Conservation (phyloP, 805 yeast species). For the Saturnispora zaruensis region DNA sequence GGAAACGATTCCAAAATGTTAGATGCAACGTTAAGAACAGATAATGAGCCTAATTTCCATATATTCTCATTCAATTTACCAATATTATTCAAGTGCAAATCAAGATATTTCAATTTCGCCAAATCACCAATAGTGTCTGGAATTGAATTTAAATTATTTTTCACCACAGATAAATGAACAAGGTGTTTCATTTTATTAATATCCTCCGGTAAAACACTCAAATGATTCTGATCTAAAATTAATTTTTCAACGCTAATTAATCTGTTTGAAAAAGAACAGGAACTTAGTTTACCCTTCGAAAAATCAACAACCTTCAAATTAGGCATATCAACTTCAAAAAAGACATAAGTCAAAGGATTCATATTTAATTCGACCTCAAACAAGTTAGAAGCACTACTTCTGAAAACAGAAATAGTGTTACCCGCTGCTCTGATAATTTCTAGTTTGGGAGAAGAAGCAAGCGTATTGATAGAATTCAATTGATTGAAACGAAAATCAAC, state of each 20-base stretch:
- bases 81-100: slow-evolving; percentile 78
- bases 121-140: slow-evolving; percentile 61
- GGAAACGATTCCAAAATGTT: slow-evolving; percentile 59
- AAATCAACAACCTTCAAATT: slow-evolving; percentile 65
- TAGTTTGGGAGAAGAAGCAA: slow-evolving; percentile 49
- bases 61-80: slow-evolving; percentile 58
- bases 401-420: slow-evolving; percentile 64
- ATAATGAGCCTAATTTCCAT: slow-evolving; percentile 52
- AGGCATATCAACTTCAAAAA: slow-evolving; percentile 43
- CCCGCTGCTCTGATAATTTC: slow-evolving; percentile 70
- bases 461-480: slow-evolving; percentile 42
- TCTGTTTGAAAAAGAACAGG: slow-evolving; percentile 57
- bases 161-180: slow-evolving; percentile 57
- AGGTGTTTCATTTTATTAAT: slow-evolving; percentile 52
- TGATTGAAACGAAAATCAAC: slow-evolving; percentile 74
- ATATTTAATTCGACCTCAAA: slow-evolving; percentile 66
- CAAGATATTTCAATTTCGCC: slow-evolving; percentile 53
- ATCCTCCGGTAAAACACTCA: slow-evolving; percentile 66
- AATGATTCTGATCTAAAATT: slow-evolving; percentile 71
- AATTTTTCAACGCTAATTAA: slow-evolving; percentile 64
- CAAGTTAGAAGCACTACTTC: slow-evolving; percentile 52
- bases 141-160: slow-evolving; percentile 63
- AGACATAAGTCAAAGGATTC: slow-evolving; percentile 73
- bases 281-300: slow-evolving; percentile 73
- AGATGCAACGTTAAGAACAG: slow-evolving; percentile 61